Evolutionary conservation across 306 rosid species (phyloP).

Genomic region (Casuarina glauca): DNA sequence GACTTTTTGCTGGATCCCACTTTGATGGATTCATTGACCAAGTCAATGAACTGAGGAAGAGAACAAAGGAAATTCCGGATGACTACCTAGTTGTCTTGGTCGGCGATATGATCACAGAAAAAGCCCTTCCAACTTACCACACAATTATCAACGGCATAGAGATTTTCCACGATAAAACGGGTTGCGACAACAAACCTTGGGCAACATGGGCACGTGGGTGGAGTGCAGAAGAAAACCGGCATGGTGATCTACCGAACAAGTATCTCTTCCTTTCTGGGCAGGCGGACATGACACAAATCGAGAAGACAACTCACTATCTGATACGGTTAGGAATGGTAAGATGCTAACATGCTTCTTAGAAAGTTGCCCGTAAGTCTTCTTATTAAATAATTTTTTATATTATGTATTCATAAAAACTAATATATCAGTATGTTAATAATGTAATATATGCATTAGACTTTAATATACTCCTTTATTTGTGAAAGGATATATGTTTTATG

Average conservation of each 20-base stretch:
- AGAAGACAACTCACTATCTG: slow-evolving; percentile 78
- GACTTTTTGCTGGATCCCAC: slow-evolving; percentile 72
- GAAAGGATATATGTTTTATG: no score
- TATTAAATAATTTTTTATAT: no score
- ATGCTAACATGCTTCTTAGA: background rate
- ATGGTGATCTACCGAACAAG: slow-evolving; percentile 83
- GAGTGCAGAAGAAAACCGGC: slow-evolving; percentile 89
- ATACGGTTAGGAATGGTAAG: slow-evolving; percentile 81
- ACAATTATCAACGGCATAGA: slow-evolving; percentile 73
- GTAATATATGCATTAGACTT: no score
- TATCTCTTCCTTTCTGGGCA: slow-evolving; percentile 78
- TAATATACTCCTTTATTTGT: no score
- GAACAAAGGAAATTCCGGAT: slow-evolving; percentile 75
- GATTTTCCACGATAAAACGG: slow-evolving; percentile 74
- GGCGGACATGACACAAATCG: slow-evolving; percentile 78
- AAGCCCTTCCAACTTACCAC: slow-evolving; percentile 87
- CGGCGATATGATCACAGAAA: slow-evolving; percentile 84
- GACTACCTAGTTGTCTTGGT: slow-evolving; percentile 78
- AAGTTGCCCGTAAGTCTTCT: background rate
- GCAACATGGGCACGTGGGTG: slow-evolving; percentile 87
- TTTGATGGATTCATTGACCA: slow-evolving; percentile 73
- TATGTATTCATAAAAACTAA: no score
- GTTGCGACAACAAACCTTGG: slow-evolving; percentile 77
- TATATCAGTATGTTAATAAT: no score
- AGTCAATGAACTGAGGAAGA: slow-evolving; percentile 67